Percentiles rank a stretch among this genome's conserved stretches.
phyloP scores from a whole-genome alignment of 2,329 filamentous ascomycete species.

The Microsporum ferrugineum region DNA sequence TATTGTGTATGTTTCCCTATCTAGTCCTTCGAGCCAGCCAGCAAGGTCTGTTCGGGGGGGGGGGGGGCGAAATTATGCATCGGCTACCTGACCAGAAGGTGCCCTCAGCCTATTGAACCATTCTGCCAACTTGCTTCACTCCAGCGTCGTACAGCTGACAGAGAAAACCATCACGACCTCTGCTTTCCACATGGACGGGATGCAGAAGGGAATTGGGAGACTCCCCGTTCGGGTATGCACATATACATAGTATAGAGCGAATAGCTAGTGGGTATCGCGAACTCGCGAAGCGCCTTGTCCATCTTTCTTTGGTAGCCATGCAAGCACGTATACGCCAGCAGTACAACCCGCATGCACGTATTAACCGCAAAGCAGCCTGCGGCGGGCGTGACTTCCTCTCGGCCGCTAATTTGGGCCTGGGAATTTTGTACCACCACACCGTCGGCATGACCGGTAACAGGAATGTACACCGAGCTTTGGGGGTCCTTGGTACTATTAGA shows the following conservation, averaged over 20 bases:
- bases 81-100: background rate
- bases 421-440: background rate
- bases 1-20: background rate
- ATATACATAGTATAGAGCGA: background rate
- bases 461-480: background rate
- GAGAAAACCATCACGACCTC: background rate
- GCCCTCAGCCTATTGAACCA: background rate
- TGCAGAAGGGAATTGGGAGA: background rate
- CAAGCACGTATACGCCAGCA: background rate
- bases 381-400: background rate
- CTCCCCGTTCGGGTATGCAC: background rate
- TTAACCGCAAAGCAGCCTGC: background rate
- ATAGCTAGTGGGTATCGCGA: conserved; percentile 1
- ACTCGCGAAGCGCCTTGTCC: conserved; percentile 1
- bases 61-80: background rate
- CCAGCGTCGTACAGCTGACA: background rate
- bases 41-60: background rate
- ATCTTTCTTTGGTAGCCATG: background rate
- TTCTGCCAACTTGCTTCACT: conserved; percentile 1
- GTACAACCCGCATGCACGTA: background rate
- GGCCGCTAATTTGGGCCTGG: background rate
- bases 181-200: background rate
- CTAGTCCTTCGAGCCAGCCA: background rate
- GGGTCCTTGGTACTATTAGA: background rate
- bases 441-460: background rate